Percentiles rank a stretch among this genome's conserved stretches.
These are phyloP conservation scores for Spathaspora girioi DNA, from an alignment of 805 yeast genomes.

Conservation along the genomic window DNA sequence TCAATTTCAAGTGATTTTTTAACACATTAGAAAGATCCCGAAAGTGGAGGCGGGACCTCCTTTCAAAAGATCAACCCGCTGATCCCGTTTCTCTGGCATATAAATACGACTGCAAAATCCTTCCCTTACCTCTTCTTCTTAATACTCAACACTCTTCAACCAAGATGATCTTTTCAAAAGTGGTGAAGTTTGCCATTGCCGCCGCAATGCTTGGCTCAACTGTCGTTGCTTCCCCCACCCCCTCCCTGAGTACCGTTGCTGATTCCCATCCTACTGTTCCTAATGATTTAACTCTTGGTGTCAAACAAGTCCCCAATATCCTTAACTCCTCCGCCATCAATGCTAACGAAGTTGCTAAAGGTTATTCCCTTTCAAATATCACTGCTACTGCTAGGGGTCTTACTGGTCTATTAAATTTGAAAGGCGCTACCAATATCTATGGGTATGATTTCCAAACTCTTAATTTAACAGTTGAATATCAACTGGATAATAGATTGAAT, in stretches of 20 bases:
- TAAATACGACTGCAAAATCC: not conserved
- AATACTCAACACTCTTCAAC: not conserved
- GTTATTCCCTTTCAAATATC: slow-evolving; percentile 14
- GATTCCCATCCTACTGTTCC: slow-evolving; percentile 4
- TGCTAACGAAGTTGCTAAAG: slow-evolving; percentile 18
- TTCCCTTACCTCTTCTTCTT: not conserved
- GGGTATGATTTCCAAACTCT: slow-evolving; percentile 20
- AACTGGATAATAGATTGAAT: slow-evolving; percentile 13
- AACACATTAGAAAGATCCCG: not conserved
- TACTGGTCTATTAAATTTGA: slow-evolving; percentile 13
- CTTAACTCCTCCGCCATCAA: slow-evolving; percentile 16
- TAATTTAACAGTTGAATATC: slow-evolving; percentile 18
- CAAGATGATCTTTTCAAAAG: not conserved
- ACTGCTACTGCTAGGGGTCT: slow-evolving; percentile 10
- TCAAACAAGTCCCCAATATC: slow-evolving; percentile 17
- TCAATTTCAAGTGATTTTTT: not conserved
- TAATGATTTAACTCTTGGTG: slow-evolving; percentile 8
- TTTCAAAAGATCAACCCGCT: not conserved
- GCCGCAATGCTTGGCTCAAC: not conserved
- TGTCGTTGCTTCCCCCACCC: not conserved
- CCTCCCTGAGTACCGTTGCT: not conserved
- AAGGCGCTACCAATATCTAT: slow-evolving; percentile 17
- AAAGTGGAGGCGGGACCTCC: not conserved
- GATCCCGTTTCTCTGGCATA: not conserved
- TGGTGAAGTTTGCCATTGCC: not conserved